A percentile compares a stretch with the other conserved stretches of the same genome.
phyloP scores from a whole-genome alignment of 306 rosid species.

The Cucumis cinereus region DNA sequence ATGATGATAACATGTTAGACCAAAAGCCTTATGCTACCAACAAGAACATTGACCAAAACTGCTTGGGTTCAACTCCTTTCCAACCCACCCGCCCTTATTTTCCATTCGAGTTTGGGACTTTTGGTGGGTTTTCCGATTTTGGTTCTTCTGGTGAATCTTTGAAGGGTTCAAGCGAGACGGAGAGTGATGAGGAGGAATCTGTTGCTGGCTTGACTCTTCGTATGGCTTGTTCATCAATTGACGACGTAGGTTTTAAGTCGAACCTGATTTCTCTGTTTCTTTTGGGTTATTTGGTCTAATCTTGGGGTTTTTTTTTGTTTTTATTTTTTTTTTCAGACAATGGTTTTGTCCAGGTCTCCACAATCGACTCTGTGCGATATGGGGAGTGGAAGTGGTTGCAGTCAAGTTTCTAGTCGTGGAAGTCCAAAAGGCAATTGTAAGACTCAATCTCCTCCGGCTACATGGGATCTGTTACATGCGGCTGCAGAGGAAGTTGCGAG shows the following conservation, averaged over 20 bases:
- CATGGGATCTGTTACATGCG: constrained; percentile 59
- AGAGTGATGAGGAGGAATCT: constrained; percentile 66
- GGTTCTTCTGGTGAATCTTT: constrained; percentile 50
- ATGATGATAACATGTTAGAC: constrained; percentile 16
- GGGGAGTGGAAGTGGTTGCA: constrained; percentile 33
- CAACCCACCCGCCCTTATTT: background rate
- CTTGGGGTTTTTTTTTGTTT: background rate
- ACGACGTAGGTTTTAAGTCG: constrained; percentile 23
- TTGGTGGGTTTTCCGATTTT: constrained; percentile 23
- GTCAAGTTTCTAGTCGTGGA: constrained; percentile 40
- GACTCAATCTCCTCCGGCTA: constrained; percentile 19
- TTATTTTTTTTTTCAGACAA: constrained; percentile 10
- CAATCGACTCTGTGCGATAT: constrained; percentile 49
- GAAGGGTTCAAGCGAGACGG: constrained; percentile 51
- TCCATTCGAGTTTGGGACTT: constrained; percentile 15
- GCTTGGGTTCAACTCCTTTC: background rate
- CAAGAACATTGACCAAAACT: background rate
- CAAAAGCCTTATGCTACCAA: background rate
- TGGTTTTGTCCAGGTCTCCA: constrained; percentile 32
- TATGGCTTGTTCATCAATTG: constrained; percentile 37
- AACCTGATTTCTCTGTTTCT: background rate
- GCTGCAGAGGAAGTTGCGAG: constrained; percentile 58
- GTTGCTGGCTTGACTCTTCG: constrained; percentile 46
- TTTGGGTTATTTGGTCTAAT: background rate
- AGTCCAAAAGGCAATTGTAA: constrained; percentile 34